Base-by-base conservation (phyloP, 2,329 filamentous ascomycete genomes). In the Pseudogymnoascus sp. region DNA sequence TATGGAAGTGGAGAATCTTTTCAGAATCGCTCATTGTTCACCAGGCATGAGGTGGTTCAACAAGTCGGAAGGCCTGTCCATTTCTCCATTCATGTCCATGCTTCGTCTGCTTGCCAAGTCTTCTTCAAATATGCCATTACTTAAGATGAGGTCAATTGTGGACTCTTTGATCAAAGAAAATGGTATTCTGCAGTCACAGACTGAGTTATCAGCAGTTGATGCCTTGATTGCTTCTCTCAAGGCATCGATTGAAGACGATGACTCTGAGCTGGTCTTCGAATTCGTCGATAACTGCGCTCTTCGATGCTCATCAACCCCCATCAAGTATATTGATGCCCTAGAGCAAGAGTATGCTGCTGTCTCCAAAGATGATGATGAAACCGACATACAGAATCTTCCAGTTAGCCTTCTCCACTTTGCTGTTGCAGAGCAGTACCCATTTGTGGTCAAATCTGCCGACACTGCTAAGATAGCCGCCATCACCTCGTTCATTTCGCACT, bases 31-130 rank as follows among this genome's bases (percentile, higher is more conserved):
- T 3, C 84, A 86, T 65, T 85, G 87, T 68, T 95, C 92, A 2
- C 86, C 89, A 0, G 87, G 87, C 5, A 94, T 96, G 86, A 86
- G 88, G 65, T 97, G 93, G 93, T 97, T 94, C 77, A 82, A 88
- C 65, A 92, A 89, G 70, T 82, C 78, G 63, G 83, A 88, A 66
- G 80, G 80, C 0, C 77, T 88, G n/a, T 72, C 72, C 21, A 77
- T 83, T 39, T 90, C 88, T 3, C 88, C 89, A 0, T 90, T 92
- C 65, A 83, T 84, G n/a, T 85, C 86, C 0, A 79, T 93, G 21
- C 73, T 93, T 5, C 84, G 80, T 63, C 77, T 88, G 5, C 77
- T 81, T 36, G 76, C 79, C 3, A 78, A 80, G 27, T 79, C 79
- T 3, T 76, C 79, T 18, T 72, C 75, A 4, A 78, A 74, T 10